phyloP scores from a whole-genome alignment of 2,329 filamentous ascomycete species.

The Pyrenophora seminiperda region DNA sequence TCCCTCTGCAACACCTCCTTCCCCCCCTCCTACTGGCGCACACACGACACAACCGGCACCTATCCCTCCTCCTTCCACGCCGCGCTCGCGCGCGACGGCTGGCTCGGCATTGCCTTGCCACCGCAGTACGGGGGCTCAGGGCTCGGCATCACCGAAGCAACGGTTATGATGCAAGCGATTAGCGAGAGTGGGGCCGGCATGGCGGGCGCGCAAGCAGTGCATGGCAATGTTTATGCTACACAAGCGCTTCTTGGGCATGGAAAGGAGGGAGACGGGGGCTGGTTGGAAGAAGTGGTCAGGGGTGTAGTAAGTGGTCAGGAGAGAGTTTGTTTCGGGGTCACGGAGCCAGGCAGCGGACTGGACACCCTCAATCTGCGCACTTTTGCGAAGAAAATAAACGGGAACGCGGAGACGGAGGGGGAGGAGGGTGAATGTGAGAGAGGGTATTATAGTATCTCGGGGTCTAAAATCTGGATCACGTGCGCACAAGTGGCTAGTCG shows the following conservation, averaged over 20 bases:
- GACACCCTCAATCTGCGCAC: conserved; percentile 71
- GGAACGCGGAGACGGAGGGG: too few species aligned
- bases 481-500: conserved; percentile 80
- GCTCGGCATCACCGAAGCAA: conserved; percentile 78
- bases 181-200: conserved; percentile 80
- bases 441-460: conserved; percentile 69
- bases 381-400: conserved; percentile 47
- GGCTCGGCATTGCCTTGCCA: conserved; percentile 80
- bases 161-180: conserved; percentile 86
- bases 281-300: too few species aligned
- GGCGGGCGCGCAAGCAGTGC: conserved; percentile 66
- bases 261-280: too few species aligned
- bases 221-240: conserved; percentile 73
- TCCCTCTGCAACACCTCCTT: conserved; percentile 74
- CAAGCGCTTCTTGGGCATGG: conserved; percentile 77
- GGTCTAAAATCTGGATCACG: conserved; percentile 90
- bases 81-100: conserved; percentile 74
- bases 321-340: conserved; percentile 81
- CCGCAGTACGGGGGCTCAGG: conserved; percentile 75
- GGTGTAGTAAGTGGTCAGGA: conserved; percentile 74
- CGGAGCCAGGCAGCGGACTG: conserved; percentile 80
- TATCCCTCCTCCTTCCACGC: conserved; percentile 79
- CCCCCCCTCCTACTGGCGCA: conserved; percentile 75
- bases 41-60: conserved; percentile 70
- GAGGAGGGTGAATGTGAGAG: conserved; percentile 52